Evolutionary conservation across 768 basidiomycete genomes (phyloP).

Genomic region (Leccinum olivaceopallidum): DNA sequence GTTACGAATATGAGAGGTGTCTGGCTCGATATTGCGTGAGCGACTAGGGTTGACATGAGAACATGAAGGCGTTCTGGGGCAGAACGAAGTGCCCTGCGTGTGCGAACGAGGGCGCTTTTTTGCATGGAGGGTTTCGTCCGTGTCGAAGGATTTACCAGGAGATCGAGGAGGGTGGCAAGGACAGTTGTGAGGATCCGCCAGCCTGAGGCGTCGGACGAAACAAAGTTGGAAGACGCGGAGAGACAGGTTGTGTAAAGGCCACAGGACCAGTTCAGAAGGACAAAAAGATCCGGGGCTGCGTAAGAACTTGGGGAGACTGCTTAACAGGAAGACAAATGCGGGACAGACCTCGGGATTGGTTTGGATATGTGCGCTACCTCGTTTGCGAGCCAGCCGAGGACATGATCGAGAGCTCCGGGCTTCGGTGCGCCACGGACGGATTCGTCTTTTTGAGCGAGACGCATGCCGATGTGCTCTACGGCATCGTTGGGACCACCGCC

Average conservation of each 20-base stretch:
- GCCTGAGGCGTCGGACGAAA: slow-evolving; percentile 37
- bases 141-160: slow-evolving; percentile 50
- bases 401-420: slow-evolving; percentile 64
- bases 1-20: slow-evolving; percentile 43
- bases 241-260: slow-evolving; percentile 58
- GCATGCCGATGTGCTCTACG: slow-evolving; percentile 65
- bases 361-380: slow-evolving; percentile 64
- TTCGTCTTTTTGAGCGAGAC: slow-evolving; percentile 65
- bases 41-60: slow-evolving; percentile 56
- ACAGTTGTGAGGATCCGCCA: slow-evolving; percentile 56
- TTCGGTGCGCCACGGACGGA: slow-evolving; percentile 42
- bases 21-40: slow-evolving; percentile 49
- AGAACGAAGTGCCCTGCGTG: too few species aligned
- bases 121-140: slow-evolving; percentile 59
- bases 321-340: slow-evolving; percentile 1
- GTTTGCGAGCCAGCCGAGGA: slow-evolving; percentile 72
- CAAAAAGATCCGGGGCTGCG: slow-evolving; percentile 62
- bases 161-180: slow-evolving; percentile 61
- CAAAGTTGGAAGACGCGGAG: slow-evolving; percentile 44
- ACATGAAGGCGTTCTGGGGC: slow-evolving; percentile 45
- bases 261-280: slow-evolving; percentile 72
- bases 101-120: slow-evolving; percentile 14
- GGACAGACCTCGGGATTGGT: slow-evolving; percentile 55
- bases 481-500: slow-evolving; percentile 47
- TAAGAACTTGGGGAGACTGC: slow-evolving; percentile 40